A percentile compares a stretch with the other conserved stretches of the same genome.
Evolutionary conservation across 371 early-diverging fungal species (phyloP).

Genomic region (Haplosporangium sp.): DNA sequence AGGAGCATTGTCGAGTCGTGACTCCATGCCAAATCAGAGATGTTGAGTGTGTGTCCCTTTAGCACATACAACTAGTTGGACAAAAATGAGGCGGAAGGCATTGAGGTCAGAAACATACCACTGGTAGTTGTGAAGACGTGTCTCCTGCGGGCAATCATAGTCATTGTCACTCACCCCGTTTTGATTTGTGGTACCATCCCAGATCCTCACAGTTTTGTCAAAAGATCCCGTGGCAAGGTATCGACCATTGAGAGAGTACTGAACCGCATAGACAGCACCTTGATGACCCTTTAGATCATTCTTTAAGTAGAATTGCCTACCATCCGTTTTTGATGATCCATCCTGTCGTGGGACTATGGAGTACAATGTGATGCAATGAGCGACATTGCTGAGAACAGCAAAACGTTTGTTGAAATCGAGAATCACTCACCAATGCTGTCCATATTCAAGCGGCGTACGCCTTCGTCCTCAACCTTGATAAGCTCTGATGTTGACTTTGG

Average conservation of each 20-base stretch:
- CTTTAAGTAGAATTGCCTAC: conserved; percentile 62
- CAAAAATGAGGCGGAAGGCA: too few relatives aligned
- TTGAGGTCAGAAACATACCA: too few relatives aligned
- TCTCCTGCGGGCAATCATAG: not conserved
- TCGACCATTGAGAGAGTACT: conserved; percentile 85
- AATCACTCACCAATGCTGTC: conserved; percentile 36
- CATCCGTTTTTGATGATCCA: conserved; percentile 54
- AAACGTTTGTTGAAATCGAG: not conserved
- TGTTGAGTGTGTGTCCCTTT: conserved; percentile 81
- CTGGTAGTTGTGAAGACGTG: not conserved
- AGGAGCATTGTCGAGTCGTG: conserved; percentile 78
- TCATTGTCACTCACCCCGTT: conserved; percentile 69
- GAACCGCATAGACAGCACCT: conserved; percentile 88
- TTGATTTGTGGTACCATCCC: conserved; percentile 81
- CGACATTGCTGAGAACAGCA: not conserved
- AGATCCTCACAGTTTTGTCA: conserved; percentile 91
- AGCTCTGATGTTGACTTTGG: conserved; percentile 34
- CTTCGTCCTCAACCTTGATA: conserved; percentile 46
- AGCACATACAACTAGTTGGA: conserved; percentile 53
- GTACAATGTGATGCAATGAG: not conserved
- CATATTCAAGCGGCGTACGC: conserved; percentile 51
- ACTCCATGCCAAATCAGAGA: conserved; percentile 88
- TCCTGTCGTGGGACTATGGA: conserved; percentile 47
- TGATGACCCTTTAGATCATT: conserved; percentile 81
- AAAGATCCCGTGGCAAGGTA: conserved; percentile 89